Evolutionary conservation across 768 basidiomycete species (phyloP).

Genomic region (Podaxis sp.): DNA sequence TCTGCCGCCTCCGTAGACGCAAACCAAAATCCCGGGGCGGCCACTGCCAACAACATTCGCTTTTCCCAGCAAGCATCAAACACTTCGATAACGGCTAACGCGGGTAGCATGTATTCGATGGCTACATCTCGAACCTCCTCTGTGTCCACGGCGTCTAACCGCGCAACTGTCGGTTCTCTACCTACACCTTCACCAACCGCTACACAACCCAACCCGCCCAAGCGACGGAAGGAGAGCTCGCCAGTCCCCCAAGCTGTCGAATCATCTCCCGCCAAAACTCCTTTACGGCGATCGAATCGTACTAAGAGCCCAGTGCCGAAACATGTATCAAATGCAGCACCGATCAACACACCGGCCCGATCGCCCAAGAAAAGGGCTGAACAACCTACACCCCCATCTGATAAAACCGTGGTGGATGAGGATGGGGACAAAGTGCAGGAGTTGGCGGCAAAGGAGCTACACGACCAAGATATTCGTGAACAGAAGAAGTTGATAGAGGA

Average conservation of each 20-base stretch:
- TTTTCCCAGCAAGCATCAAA: conserved; percentile 7
- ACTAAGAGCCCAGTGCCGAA: conserved; percentile 17
- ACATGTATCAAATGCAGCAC: background rate
- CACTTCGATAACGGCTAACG: conserved; percentile 1
- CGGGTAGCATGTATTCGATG: background rate
- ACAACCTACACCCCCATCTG: conserved; percentile 32
- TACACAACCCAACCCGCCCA: conserved; percentile 42
- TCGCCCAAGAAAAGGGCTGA: conserved; percentile 29
- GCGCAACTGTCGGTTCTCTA: conserved; percentile 27
- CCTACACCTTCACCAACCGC: conserved; percentile 39
- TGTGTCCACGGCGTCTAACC: background rate
- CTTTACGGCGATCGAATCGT: conserved; percentile 14
- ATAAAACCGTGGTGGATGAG: conserved; percentile 64
- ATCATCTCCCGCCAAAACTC: conserved; percentile 9
- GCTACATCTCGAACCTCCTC: conserved; percentile 2
- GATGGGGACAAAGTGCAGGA: conserved; percentile 53
- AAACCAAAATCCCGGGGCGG: conserved; percentile 25
- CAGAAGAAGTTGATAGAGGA: conserved; percentile 73
- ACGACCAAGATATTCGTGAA: conserved; percentile 67
- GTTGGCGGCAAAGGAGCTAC: conserved; percentile 57
- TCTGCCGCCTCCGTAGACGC: conserved; percentile 25
- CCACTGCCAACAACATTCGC: conserved; percentile 17
- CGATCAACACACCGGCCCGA: conserved; percentile 21
- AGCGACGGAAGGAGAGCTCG: conserved; percentile 64
- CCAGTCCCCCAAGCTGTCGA: conserved; percentile 27